These are phyloP conservation scores for Saturnispora mendoncae DNA, from an alignment of 805 yeast species.

Conservation along the genomic window DNA sequence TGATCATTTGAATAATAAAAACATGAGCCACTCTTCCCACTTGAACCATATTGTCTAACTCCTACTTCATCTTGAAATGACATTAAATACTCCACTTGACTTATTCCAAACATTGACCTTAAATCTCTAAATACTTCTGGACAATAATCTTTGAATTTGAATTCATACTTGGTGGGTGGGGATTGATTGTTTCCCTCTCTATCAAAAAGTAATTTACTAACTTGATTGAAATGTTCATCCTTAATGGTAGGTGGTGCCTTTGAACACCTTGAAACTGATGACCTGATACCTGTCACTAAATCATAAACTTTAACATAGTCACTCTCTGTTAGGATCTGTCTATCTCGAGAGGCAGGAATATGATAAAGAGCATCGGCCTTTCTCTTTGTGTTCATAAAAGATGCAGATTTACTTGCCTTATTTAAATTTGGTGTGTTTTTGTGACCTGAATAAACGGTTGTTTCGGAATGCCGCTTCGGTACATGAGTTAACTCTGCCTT, in stretches of 20 bases:
- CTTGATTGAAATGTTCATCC: conserved; percentile 59
- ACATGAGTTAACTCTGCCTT: conserved; percentile 10
- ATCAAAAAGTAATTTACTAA: conserved; percentile 80
- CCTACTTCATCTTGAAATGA: conserved; percentile 90
- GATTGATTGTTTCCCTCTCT: conserved; percentile 80
- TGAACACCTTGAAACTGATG: conserved; percentile 87
- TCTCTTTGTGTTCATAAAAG: conserved; percentile 20
- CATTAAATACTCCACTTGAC: conserved; percentile 91
- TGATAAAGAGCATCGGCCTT: conserved; percentile 24
- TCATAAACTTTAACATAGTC: conserved; percentile 92
- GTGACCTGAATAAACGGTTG: conserved; percentile 5
- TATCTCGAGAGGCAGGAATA: conserved; percentile 20
- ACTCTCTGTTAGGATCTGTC: conserved; percentile 48
- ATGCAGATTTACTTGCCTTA: conserved; percentile 17
- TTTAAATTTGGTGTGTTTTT: background rate
- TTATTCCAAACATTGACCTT: conserved; percentile 71
- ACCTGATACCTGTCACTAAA: conserved; percentile 94
- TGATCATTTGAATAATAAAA: conserved; percentile 92
- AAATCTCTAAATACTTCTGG: conserved; percentile 91
- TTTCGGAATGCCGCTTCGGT: background rate
- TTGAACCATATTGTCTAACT: conserved; percentile 84
- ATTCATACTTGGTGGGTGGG: conserved; percentile 90
- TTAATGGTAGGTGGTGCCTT: conserved; percentile 69
- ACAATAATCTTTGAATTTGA: conserved; percentile 91
- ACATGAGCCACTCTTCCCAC: conserved; percentile 95